These are phyloP conservation scores for Yamadazyma friedrichii DNA, from an alignment of 1,139 yeast species.

Conservation along the genomic window DNA sequence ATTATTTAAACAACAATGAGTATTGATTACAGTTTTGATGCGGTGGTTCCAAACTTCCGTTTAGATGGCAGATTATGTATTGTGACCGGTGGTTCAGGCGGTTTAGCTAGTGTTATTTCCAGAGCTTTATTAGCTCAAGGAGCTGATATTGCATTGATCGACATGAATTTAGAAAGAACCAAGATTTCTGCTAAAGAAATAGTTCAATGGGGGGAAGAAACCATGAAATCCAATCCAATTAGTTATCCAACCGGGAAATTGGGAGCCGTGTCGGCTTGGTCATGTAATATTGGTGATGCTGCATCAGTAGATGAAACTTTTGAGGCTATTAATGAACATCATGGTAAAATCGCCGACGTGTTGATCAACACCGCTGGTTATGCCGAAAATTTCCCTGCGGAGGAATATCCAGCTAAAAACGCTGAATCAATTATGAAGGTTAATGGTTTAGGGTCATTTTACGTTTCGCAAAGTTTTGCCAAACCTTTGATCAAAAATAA, in stretches of 20 bases:
- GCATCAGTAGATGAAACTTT: constrained; percentile 57
- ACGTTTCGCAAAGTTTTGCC: constrained; percentile 62
- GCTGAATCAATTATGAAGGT: constrained; percentile 72
- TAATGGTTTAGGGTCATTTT: constrained; percentile 73
- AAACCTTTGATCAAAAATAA: constrained; percentile 62
- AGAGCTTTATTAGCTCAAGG: constrained; percentile 70
- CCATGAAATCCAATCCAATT: constrained; percentile 35
- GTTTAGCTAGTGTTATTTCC: constrained; percentile 66
- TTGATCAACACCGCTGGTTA: constrained; percentile 82
- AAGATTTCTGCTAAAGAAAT: constrained; percentile 62
- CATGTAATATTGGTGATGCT: constrained; percentile 73
- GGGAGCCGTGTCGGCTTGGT: constrained; percentile 58
- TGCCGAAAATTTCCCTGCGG: constrained; percentile 76
- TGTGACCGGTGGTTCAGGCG: constrained; percentile 84
- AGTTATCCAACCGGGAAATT: constrained; percentile 38
- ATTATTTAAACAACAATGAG: not conserved
- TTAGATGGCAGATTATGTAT: constrained; percentile 73
- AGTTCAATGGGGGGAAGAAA: constrained; percentile 51
- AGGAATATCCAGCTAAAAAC: constrained; percentile 69
- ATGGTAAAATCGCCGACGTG: constrained; percentile 60
- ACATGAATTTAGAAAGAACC: constrained; percentile 60
- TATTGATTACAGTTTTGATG: constrained; percentile 38
- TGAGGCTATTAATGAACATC: constrained; percentile 51
- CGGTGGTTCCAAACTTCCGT: constrained; percentile 55
- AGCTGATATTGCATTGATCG: constrained; percentile 74